Conservation (phyloP, 2,329 filamentous ascomycete genomes). For the Geosmithia flava region DNA sequence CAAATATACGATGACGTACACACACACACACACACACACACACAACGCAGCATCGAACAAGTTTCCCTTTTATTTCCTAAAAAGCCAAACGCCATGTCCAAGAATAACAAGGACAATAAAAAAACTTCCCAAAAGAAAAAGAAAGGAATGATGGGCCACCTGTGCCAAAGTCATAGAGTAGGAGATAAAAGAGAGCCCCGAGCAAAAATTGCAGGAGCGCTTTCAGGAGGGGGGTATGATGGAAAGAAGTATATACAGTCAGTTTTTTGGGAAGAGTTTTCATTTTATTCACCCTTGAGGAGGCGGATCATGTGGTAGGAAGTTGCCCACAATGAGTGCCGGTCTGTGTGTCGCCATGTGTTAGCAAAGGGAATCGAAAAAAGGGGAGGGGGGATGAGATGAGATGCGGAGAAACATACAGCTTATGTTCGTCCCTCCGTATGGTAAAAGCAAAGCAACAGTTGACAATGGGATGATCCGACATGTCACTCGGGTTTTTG, state of each 20-base stretch:
- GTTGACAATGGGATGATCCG: constrained; percentile 62
- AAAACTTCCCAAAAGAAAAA: not conserved
- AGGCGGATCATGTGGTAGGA: constrained; percentile 68
- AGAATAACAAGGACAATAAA: not conserved
- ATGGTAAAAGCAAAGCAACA: constrained; percentile 99
- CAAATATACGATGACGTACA: not conserved
- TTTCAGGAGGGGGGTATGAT: not conserved
- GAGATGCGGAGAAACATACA: constrained; percentile 48
- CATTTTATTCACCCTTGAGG: constrained; percentile 1
- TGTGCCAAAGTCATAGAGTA: no score
- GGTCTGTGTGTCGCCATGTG: constrained; percentile 48
- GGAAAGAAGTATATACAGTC: not conserved
- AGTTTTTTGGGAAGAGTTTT: not conserved
- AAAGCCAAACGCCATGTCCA: not conserved
- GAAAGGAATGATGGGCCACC: no score
- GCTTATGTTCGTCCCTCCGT: constrained; percentile 84
- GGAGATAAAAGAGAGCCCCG: not conserved
- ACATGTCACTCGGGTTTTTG: constrained; percentile 64
- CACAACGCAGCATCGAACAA: no score
- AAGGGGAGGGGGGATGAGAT: not conserved
- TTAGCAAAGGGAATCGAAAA: not conserved
- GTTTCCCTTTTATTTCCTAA: no score
- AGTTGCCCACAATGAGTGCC: constrained; percentile 91
- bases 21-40: not conserved
- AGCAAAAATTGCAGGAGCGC: not conserved